These are phyloP conservation scores for Phytophthora citrophthora DNA, from an alignment of 352 stramenopile genomes.

Conservation along the genomic window DNA sequence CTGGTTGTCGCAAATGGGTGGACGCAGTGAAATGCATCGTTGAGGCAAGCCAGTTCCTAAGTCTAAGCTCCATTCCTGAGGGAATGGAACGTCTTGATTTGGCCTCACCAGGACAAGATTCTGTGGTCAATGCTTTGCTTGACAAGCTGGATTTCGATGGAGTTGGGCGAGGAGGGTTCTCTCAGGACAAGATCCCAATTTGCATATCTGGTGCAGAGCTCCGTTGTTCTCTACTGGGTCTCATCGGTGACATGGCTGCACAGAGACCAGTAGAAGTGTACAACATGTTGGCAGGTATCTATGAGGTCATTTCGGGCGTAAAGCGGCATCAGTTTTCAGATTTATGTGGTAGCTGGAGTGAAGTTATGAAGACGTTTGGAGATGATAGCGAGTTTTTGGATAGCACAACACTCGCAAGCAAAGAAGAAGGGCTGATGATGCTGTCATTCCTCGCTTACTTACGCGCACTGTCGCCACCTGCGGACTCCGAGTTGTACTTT, in stretches of 20 bases:
- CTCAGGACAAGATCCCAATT: constrained; percentile 37
- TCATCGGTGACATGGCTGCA: constrained; percentile 76
- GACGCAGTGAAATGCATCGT: constrained; percentile 48
- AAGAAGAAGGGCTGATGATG: constrained; percentile 42
- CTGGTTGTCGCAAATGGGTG: constrained; percentile 43
- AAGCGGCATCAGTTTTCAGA: constrained; percentile 30
- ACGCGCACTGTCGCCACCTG: constrained; percentile 58
- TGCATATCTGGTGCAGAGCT: constrained; percentile 60
- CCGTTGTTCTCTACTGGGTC: constrained; percentile 64
- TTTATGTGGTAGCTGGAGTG: constrained; percentile 11
- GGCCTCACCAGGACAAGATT: constrained; percentile 17
- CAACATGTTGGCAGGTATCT: constrained; percentile 39
- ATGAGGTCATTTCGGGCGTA: constrained; percentile 58
- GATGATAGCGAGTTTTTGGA: constrained; percentile 7
- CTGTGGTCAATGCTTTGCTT: constrained; percentile 51
- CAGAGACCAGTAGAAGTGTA: constrained; percentile 38
- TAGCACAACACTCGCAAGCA: constrained; percentile 4
- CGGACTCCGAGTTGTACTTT: constrained; percentile 84
- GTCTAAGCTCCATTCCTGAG: constrained; percentile 40
- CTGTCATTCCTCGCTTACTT: constrained; percentile 78
- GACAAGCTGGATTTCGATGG: constrained; percentile 75
- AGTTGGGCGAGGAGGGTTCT: constrained; percentile 42
- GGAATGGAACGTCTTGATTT: constrained; percentile 34
- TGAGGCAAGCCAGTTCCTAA: constrained; percentile 58
- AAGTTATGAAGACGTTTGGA: constrained; percentile 19